phyloP scores from a whole-genome alignment of 2,329 filamentous ascomycete species.

The Neonectria faginata region DNA sequence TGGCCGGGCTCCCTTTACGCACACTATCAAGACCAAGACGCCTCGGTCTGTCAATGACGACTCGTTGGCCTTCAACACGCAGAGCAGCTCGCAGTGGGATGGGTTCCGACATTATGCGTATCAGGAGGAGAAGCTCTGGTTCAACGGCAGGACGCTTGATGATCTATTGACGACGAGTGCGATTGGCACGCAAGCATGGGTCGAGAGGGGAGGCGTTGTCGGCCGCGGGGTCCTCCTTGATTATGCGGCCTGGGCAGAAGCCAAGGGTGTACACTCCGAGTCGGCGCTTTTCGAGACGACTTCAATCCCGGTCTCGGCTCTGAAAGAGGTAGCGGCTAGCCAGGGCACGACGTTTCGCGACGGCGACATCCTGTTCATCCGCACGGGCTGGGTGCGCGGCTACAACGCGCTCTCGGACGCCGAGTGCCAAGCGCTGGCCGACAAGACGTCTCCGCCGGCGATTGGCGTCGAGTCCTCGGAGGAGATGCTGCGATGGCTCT shows the following conservation, averaged over 20 bases:
- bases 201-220: constrained; percentile 56
- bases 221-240: constrained; percentile 65
- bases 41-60: constrained; percentile 51
- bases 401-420: constrained; percentile 53
- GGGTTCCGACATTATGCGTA: constrained; percentile 54
- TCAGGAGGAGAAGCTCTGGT: constrained; percentile 51
- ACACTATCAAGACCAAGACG: constrained; percentile 45
- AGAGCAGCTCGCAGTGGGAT: constrained; percentile 56
- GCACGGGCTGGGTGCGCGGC: constrained; percentile 63
- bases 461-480: constrained; percentile 62
- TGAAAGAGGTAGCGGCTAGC: constrained; percentile 53
- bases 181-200: constrained; percentile 47
- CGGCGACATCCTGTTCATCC: constrained; percentile 66
- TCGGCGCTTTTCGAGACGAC: constrained; percentile 57
- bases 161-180: constrained; percentile 54
- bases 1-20: constrained; percentile 46
- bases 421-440: constrained; percentile 53
- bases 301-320: constrained; percentile 47
- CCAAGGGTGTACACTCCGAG: constrained; percentile 47
- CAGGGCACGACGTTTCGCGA: constrained; percentile 57
- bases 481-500: constrained; percentile 66
- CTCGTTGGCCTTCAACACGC: constrained; percentile 50
- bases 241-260: constrained; percentile 58
- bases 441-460: constrained; percentile 45
- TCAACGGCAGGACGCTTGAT: constrained; percentile 54